Evolutionary conservation across 2,329 filamentous ascomycete genomes (phyloP), one percentile per base, ranked within the genome.

Genomic region (Tolypocladium tundrense): DNA sequence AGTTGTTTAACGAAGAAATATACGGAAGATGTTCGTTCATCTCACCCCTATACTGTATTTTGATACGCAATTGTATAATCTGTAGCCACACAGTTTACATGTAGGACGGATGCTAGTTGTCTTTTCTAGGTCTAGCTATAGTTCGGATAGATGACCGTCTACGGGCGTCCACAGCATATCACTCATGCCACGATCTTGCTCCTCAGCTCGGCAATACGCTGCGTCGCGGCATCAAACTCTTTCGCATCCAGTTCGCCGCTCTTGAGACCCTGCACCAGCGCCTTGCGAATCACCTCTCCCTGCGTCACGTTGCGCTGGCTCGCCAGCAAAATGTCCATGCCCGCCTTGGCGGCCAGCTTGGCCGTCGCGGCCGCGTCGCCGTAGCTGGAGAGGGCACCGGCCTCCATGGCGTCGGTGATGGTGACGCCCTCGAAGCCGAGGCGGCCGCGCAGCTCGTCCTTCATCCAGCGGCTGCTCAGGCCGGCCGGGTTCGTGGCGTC

Each of bases 321-420:
- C 24, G 61, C 60, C n/a, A 63, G 55, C 51, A 63, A 52, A 43
- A 63, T 31, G 33, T 63, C 61, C 57, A 64, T 62, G n/a, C 61
- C 62, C 10, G 61, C 62, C 31, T 24, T 50, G 2, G 61, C 54
- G 16, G 61, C 62, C 40, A 60, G 27, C 35, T 33, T 41, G 19
- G 53, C 62, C 19, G 54, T 57, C 43, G 53, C 58, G 7, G 50
- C 60, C 9, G 39, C 48, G 39, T 54, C 55, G 14, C 62, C 61
- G 13, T 60, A 59, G 9, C 42, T 45, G 4, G 48, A 55, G 7
- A 64, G 40, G 14, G 59, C 51, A 10, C 61, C 61, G 1, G 62
- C 61, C 57, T 64, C 61, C 56, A 64, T 57, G n/a, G 62, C 61
- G 19, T 64, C 62, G 5, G 61, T 60, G 14, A 63, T 58, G 11